These are phyloP conservation scores for Podospora sp. DNA, from an alignment of 495 filamentous ascomycete genomes.

Conservation along the genomic window DNA sequence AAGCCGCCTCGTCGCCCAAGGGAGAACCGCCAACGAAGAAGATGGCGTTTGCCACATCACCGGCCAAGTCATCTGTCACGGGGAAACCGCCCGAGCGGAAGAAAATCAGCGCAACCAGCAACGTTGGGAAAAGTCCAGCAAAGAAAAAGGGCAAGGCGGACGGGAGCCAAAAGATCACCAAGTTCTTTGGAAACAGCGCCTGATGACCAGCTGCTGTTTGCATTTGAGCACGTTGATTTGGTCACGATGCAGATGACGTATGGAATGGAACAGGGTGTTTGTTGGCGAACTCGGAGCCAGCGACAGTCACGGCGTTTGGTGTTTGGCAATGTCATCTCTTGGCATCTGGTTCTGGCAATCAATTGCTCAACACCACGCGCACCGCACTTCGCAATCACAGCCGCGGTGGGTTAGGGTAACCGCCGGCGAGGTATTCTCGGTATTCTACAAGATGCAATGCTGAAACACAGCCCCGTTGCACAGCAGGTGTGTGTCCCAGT, in stretches of 20 bases:
- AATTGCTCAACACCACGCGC: not conserved
- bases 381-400: not conserved
- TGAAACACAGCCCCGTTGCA: not conserved
- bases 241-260: not conserved
- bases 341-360: not conserved
- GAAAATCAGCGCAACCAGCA: constrained; percentile 51
- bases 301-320: not conserved
- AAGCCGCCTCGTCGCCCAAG: constrained; percentile 44
- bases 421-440: not conserved
- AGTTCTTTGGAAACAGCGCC: constrained; percentile 70
- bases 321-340: not conserved
- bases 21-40: constrained; percentile 52
- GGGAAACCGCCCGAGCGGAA: not conserved
- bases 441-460: not conserved
- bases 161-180: constrained; percentile 80
- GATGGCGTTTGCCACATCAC: constrained; percentile 26
- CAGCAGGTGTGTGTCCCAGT: not conserved
- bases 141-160: constrained; percentile 49
- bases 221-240: not conserved
- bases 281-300: not conserved
- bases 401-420: not conserved
- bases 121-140: constrained; percentile 43
- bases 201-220: constrained; percentile 17
- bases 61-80: constrained; percentile 21
- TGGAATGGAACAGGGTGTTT: not conserved